Evolutionary conservation across 306 rosid genomes (phyloP), one percentile per base, ranked within the genome.

Genomic region (Erythrophleum fordii): DNA sequence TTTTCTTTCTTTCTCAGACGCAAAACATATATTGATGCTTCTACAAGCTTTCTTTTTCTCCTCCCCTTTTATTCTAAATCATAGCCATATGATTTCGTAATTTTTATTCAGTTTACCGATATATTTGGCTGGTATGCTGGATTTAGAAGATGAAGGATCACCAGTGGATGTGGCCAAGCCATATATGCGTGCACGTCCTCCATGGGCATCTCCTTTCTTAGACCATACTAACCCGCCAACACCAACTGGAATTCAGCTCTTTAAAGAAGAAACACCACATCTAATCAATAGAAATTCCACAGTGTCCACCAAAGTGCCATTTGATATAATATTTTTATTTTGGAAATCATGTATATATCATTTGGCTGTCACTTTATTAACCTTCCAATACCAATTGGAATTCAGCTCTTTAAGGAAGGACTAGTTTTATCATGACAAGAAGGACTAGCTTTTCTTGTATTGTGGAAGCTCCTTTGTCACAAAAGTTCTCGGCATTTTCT

Each of bases 151-250:
- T 58, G 92, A 82, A 70, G 95, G 95, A 71, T 95, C 97, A 22
- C 98, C 97, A 0, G 97, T 83, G 25, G 95, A 95, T 76, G 87
- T 95, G 85, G 98, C 98, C 20, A 95, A 90, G 85, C 73, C 86
- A 44, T 95, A 91, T 78, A 95, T 95, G 97, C 90, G 76, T n/a
- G 59, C 90, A 72, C 97, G 88, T 22, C 97, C 97, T 79, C 89
- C 87, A 23, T 95, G 98, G 98, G 86, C 95, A 12, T 92, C 97
- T 81, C 94, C 97, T 71, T 86, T 94, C 76, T 41, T 77, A 25
- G 85, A 84, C 82, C 89, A 85, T 76, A 80, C 79, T 56, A 86
- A 79, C 64, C 81, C 94, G 80, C 78, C 85, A 22, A 84, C 94
- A 16, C 75, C 85, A 9, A 28, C 67, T 17, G 89, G 91, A 75